Percentiles rank a stretch among this genome's conserved stretches.
phyloP scores from a whole-genome alignment of 2,329 filamentous ascomycete genomes.

The Neonectria coccinea region DNA sequence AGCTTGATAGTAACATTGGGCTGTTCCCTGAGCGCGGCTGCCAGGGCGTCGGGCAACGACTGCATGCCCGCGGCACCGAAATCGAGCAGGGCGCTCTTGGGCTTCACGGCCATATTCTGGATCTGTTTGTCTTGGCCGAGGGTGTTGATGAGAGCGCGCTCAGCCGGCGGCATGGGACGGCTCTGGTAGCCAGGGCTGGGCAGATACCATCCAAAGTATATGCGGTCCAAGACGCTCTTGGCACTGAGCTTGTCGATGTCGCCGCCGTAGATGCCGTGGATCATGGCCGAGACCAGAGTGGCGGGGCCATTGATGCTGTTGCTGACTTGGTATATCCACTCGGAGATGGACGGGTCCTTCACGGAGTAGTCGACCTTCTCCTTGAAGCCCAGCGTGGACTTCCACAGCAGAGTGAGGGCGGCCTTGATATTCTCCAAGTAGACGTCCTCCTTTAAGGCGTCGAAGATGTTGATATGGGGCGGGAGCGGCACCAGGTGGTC shows the following conservation, averaged over 20 bases:
- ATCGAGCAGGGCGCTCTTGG: conserved; percentile 50
- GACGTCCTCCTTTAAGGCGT: conserved; percentile 49
- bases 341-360: conserved; percentile 51
- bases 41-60: conserved; percentile 68
- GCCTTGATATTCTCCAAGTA: conserved; percentile 49
- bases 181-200: conserved; percentile 51
- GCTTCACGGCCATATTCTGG: conserved; percentile 47
- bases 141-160: conserved; percentile 46
- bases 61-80: conserved; percentile 69
- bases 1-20: conserved; percentile 71
- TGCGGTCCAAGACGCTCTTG: conserved; percentile 62
- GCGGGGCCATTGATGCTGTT: conserved; percentile 63
- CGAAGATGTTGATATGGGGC: conserved; percentile 43
- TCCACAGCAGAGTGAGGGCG: conserved; percentile 42
- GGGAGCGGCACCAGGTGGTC: conserved; percentile 68
- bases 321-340: conserved; percentile 51
- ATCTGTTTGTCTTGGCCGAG: conserved; percentile 47
- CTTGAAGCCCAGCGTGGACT: conserved; percentile 34
- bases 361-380: conserved; percentile 27
- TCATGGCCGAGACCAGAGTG: conserved; percentile 78
- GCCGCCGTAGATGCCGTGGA: conserved; percentile 94
- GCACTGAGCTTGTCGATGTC: conserved; percentile 85
- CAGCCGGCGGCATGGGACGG: conserved; percentile 53
- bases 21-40: conserved; percentile 60
- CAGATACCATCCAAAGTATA: conserved; percentile 49